Conservation (phyloP, 208 protist species). For the Leishmania guyanensis region DNA sequence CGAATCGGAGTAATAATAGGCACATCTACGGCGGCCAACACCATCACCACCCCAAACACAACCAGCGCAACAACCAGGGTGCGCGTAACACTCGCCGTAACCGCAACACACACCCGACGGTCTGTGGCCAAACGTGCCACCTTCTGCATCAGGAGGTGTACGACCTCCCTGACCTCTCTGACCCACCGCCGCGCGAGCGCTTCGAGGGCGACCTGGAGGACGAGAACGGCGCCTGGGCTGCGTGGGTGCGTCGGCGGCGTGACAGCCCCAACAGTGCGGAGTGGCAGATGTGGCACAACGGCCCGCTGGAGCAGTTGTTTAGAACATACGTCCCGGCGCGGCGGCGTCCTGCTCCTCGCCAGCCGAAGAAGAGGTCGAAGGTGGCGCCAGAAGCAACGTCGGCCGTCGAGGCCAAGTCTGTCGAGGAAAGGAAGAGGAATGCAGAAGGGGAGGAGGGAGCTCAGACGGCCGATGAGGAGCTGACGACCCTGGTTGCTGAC, state of each 20-base stretch:
- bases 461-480: not conserved
- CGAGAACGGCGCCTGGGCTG: constrained; percentile 44
- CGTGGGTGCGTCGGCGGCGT: constrained; percentile 61
- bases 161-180: constrained; percentile 49
- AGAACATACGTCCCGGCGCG: constrained; percentile 49
- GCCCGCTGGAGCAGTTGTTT: constrained; percentile 55
- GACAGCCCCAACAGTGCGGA: constrained; percentile 80
- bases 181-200: constrained; percentile 35
- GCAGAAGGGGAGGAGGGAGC: constrained; percentile 1
- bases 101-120: not conserved
- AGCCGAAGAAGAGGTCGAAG: constrained; percentile 6
- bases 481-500: not conserved
- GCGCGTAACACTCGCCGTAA: not conserved
- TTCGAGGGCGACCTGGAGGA: constrained; percentile 49
- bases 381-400: constrained; percentile 2
- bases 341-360: constrained; percentile 24
- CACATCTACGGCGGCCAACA: not conserved
- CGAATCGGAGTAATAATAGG: not conserved
- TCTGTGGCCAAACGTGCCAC: constrained; percentile 25
- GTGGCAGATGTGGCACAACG: constrained; percentile 88
- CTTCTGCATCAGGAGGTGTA: constrained; percentile 61
- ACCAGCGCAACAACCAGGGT: not conserved
- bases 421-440: constrained; percentile 2
- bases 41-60: constrained; percentile 1
- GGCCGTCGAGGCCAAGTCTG: not conserved